Evolutionary conservation across 192 early-diverging fungal genomes (phyloP), one percentile per base, ranked within the genome.

Genomic region (Podila minutissima): DNA sequence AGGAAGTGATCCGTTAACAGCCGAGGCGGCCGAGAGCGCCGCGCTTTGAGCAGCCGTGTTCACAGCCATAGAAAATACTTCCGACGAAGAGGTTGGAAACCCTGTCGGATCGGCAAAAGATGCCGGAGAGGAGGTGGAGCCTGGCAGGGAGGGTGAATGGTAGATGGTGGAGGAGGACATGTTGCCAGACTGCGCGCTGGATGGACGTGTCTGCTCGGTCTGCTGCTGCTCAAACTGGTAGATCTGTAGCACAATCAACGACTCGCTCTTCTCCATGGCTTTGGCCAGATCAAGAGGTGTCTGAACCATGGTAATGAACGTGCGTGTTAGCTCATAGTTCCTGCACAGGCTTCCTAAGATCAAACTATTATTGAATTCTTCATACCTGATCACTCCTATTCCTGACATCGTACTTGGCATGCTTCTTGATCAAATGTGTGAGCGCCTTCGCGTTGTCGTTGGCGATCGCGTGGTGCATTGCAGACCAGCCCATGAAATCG

Each of bases 381-480:
- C 48, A 62, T 83, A 90, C 89, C 85, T 86, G 87, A 31, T 91
- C 89, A 50, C 88, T 84, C n/a, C 83, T 89, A 68, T 95, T 91
- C n/a, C 87, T 86, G 22, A 92, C 83, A 66, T 94, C 93, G 58
- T 87, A 89, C 46, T 92, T 91, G 59, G 94, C 93, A 65, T 91
- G 89, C 62, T 91, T 89, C 69, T 91, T 92, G 11, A 97, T 77
- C 58, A 97, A 66, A 5, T 86, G 89, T 58, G 91, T 85, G 13
- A 95, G 88, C 9, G 91, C 82, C 33, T 89, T 84, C 19, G 89
- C 86, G 72, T 92, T 92, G 60, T 93, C 93, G n/a, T 85, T 86
- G 22, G 90, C 87, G 61, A 90, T 89, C 0, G 95, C 95, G 66
- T 89, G 88, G 69, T 95, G 94, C 50, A 97, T 62, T 10, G 87